Conservation (phyloP, 176 grass and related monocot species). For the Cymbopogon citratus region DNA sequence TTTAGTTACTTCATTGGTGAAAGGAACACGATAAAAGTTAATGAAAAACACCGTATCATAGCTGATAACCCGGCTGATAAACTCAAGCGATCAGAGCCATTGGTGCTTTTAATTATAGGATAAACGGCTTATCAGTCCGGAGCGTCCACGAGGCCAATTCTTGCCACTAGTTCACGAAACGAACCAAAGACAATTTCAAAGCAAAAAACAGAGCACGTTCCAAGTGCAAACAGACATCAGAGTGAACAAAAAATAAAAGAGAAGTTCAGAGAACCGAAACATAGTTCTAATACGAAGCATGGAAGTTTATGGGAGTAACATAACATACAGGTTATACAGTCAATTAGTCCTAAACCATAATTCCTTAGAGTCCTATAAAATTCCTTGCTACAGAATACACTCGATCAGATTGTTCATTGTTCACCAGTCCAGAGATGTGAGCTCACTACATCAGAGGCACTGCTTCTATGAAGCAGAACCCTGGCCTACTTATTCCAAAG, state of each 20-base stretch:
- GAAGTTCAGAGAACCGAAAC: not conserved
- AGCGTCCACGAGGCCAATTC: too few relatives aligned
- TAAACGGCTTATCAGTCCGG: too few relatives aligned
- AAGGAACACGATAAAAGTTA: too few relatives aligned
- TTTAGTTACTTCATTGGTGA: too few relatives aligned
- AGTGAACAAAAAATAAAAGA: not conserved
- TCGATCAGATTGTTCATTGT: too few relatives aligned
- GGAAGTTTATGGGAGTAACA: not conserved
- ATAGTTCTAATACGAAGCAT: not conserved
- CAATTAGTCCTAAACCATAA: not conserved
- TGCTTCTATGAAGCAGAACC: not conserved
- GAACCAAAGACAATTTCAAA: not conserved
- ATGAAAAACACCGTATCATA: too few relatives aligned
- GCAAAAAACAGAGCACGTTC: not conserved
- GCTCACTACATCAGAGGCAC: not conserved
- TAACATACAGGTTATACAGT: not conserved
- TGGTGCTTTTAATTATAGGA: too few relatives aligned
- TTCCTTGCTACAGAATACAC: not conserved
- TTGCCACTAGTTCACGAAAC: not conserved
- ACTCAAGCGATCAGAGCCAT: too few relatives aligned
- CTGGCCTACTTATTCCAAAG: not conserved
- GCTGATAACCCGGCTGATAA: too few relatives aligned
- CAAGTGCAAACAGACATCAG: not conserved
- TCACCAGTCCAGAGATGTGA: not conserved
- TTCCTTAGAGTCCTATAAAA: not conserved